These are phyloP conservation scores for Elsinoe perseae DNA, from an alignment of 2,329 filamentous ascomycete species.

Conservation along the genomic window DNA sequence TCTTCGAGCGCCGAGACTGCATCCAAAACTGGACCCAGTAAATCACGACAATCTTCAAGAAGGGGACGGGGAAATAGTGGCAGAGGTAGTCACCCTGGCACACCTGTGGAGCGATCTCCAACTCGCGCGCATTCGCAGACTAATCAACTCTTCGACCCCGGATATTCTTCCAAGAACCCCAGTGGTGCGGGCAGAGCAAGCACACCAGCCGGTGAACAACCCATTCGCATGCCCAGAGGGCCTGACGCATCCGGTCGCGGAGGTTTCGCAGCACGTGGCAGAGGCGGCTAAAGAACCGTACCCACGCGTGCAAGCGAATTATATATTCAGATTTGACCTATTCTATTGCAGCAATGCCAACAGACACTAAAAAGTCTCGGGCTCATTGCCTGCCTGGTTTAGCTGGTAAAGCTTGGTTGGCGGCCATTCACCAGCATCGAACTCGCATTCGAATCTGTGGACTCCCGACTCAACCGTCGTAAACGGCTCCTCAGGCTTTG, in stretches of 20 bases:
- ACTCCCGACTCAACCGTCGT: constrained; percentile 12
- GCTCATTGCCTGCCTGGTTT: neutral
- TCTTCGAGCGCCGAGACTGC: constrained; percentile 34
- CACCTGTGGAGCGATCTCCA: constrained; percentile 32
- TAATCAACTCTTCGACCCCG: constrained; percentile 68
- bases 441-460: constrained; percentile 13
- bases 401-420: constrained; percentile 41
- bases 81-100: constrained; percentile 29
- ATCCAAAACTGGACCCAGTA: constrained; percentile 24
- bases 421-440: constrained; percentile 57
- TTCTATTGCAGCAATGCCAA: neutral
- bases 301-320: no score
- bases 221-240: constrained; percentile 66
- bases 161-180: constrained; percentile 57
- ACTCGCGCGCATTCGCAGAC: constrained; percentile 28
- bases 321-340: no score
- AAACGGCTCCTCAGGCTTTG: constrained; percentile 10
- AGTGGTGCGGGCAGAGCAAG: constrained; percentile 37
- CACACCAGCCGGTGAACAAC: constrained; percentile 55
- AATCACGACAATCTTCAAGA: constrained; percentile 28
- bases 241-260: constrained; percentile 70
- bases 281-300: constrained; percentile 20
- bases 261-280: constrained; percentile 62
- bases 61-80: constrained; percentile 22
- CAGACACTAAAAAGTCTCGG: neutral